phyloP scores from a whole-genome alignment of 2,329 filamentous ascomycete genomes.

The Penicillium sp. region DNA sequence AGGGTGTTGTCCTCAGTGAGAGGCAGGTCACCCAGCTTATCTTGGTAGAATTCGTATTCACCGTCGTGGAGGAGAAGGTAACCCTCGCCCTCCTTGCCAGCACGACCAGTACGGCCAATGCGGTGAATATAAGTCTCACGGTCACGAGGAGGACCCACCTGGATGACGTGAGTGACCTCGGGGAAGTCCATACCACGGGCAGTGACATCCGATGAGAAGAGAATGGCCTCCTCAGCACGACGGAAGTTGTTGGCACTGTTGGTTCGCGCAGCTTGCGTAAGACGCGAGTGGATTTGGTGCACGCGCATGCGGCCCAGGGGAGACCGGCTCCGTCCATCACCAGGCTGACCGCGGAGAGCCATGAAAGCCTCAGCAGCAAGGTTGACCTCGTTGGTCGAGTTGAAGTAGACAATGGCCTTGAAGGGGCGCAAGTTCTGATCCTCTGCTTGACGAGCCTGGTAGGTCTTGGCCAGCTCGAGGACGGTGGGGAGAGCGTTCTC shows the following conservation, averaged over 20 bases:
- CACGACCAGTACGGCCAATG: constrained; percentile 74
- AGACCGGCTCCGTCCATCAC: constrained; percentile 27
- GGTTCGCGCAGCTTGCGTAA: constrained; percentile 74
- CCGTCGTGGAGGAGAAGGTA: constrained; percentile 63
- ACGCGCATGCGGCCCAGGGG: constrained; percentile 45
- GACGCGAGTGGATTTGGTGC: constrained; percentile 77
- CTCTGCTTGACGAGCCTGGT: constrained; percentile 54
- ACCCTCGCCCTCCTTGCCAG: constrained; percentile 68
- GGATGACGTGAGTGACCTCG: constrained; percentile 78
- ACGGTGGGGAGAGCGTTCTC: constrained; percentile 79
- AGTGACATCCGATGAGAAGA: constrained; percentile 80
- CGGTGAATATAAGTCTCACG: constrained; percentile 79
- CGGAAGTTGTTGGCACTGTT: constrained; percentile 75
- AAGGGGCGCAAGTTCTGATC: constrained; percentile 65
- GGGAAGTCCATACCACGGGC: constrained; percentile 86
- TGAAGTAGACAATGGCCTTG: constrained; percentile 96
- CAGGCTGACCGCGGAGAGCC: constrained; percentile 48
- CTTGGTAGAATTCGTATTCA: constrained; percentile 58
- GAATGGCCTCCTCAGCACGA: constrained; percentile 63
- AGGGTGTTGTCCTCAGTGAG: constrained; percentile 58
- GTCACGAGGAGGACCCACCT: constrained; percentile 68
- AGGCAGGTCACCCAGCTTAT: constrained; percentile 59
- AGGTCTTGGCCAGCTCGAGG: constrained; percentile 73
- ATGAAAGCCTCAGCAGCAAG: constrained; percentile 67
- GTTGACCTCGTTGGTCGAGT: constrained; percentile 75